These are phyloP conservation scores for Ascoidea asiatica DNA, from an alignment of 805 yeast genomes.

Conservation along the genomic window DNA sequence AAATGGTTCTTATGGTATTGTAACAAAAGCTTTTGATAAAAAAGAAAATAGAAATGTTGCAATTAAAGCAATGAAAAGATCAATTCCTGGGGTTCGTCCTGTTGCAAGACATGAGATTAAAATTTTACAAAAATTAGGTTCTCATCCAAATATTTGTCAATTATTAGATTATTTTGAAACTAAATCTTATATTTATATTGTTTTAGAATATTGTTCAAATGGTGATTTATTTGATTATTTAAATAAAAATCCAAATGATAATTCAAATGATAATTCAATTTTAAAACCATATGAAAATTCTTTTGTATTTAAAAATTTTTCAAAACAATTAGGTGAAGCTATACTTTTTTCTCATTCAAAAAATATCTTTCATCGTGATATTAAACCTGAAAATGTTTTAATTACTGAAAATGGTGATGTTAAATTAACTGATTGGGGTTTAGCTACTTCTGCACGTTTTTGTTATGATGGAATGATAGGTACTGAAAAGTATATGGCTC, in stretches of 20 bases:
- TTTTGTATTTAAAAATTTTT: constrained; percentile 24
- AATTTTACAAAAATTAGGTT: constrained; percentile 18
- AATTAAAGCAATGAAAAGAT: constrained; percentile 37
- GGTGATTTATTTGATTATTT: constrained; percentile 56
- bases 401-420: constrained; percentile 35
- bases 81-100: constrained; percentile 21
- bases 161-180: constrained; percentile 47
- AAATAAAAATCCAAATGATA: constrained; percentile 16
- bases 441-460: constrained; percentile 29
- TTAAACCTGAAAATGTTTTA: constrained; percentile 61
- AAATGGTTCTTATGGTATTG: constrained; percentile 51
- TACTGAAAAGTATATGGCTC: constrained; percentile 86
- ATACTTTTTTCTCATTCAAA: constrained; percentile 39
- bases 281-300: constrained; percentile 8
- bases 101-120: constrained; percentile 44
- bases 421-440: constrained; percentile 67
- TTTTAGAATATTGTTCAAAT: constrained; percentile 50
- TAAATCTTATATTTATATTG: constrained; percentile 34
- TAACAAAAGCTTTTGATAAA: constrained; percentile 35
- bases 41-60: constrained; percentile 27
- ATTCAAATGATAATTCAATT: constrained; percentile 1
- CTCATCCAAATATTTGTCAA: constrained; percentile 42
- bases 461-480: constrained; percentile 37
- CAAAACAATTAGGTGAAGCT: constrained; percentile 38
- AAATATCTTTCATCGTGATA: constrained; percentile 57